Conservation (phyloP, 129 eudicot species). For the Calendula officinalis region DNA sequence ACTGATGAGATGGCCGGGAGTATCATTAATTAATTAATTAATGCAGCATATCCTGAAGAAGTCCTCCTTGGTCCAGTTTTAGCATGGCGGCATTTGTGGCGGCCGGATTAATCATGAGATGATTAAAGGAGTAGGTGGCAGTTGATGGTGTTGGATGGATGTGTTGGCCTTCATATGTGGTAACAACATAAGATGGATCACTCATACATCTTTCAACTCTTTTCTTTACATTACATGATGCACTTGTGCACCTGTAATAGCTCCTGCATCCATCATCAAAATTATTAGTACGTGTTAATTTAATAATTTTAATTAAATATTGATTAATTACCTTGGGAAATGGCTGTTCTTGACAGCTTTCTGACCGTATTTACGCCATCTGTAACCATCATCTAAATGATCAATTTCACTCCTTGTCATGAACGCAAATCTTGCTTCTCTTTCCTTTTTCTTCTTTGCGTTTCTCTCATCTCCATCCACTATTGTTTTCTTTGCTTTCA, state of each 20-base stretch:
- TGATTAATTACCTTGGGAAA: conserved; percentile 57
- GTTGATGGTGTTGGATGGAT: conserved; percentile 45
- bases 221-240: conserved; percentile 78
- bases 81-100: neutral
- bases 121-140: conserved; percentile 4
- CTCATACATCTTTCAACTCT: conserved; percentile 65
- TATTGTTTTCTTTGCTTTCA: conserved; percentile 46
- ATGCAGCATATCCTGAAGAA: conserved; percentile 27
- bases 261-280: conserved; percentile 43
- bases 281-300: no score
- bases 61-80: conserved; percentile 27
- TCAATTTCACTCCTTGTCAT: conserved; percentile 87
- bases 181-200: conserved; percentile 60
- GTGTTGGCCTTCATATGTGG: conserved; percentile 88
- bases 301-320: no score
- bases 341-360: conserved; percentile 94
- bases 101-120: neutral
- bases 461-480: conserved; percentile 24
- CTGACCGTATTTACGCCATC: conserved; percentile 93
- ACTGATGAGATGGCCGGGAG: neutral
- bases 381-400: conserved; percentile 85
- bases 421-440: conserved; percentile 74
- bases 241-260: conserved; percentile 72
- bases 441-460: conserved; percentile 57
- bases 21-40: no score